A percentile compares a stretch with the other conserved stretches of the same genome.
Evolutionary conservation across 805 yeast genomes (phyloP).

Genomic region (Kazachstania martiniae): DNA sequence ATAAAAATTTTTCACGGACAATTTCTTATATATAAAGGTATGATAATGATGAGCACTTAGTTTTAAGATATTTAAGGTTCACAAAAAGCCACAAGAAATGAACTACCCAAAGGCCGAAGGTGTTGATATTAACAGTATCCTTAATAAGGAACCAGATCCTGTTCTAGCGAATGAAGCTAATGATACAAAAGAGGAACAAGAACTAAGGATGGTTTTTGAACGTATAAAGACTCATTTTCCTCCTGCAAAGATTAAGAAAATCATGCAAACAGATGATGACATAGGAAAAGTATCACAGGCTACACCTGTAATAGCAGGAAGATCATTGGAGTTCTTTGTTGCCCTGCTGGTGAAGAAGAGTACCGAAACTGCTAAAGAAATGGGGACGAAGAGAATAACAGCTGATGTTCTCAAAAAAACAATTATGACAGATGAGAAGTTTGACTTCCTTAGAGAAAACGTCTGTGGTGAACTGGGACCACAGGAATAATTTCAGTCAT

Average conservation of each 20-base stretch:
- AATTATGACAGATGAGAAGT: constrained; percentile 75
- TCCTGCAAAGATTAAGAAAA: constrained; percentile 86
- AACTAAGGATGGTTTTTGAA: constrained; percentile 19
- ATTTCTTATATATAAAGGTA: too few relatives aligned
- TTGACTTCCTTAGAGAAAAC: constrained; percentile 77
- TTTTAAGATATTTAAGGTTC: too few relatives aligned
- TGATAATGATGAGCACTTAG: too few relatives aligned
- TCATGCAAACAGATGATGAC: constrained; percentile 97
- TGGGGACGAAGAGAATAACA: constrained; percentile 70
- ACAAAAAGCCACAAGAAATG: too few relatives aligned
- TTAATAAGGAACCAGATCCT: too few relatives aligned
- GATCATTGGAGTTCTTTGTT: constrained; percentile 87
- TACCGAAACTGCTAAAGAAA: constrained; percentile 60
- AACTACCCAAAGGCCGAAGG: too few relatives aligned
- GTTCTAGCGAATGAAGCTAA: too few relatives aligned
- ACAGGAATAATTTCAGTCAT: too few relatives aligned
- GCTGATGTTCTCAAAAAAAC: constrained; percentile 80
- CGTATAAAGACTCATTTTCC: constrained; percentile 74
- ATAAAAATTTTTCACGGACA: too few relatives aligned
- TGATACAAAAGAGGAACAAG: background rate
- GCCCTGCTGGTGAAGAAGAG: constrained; percentile 81
- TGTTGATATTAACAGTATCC: too few relatives aligned
- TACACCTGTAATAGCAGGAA: constrained; percentile 95
- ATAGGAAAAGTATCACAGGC: constrained; percentile 98
- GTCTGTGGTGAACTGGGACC: constrained; percentile 26